These are phyloP conservation scores for Penicillium corylophilum DNA, from an alignment of 2,329 filamentous ascomycete genomes.

Conservation along the genomic window DNA sequence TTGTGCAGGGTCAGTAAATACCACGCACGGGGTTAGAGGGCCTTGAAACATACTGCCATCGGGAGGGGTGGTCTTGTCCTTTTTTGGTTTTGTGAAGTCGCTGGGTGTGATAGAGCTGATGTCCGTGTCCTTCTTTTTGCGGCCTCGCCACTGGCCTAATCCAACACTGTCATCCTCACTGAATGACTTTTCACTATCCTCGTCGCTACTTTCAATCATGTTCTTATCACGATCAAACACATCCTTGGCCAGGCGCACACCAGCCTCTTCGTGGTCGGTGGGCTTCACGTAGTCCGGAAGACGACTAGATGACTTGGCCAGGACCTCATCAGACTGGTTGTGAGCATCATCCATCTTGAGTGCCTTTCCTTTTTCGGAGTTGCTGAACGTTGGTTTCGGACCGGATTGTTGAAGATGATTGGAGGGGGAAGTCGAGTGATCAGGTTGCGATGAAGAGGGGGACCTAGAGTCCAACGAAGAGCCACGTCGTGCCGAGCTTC, in stretches of 20 bases:
- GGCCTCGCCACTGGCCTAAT: constrained; percentile 25
- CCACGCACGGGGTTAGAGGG: not conserved
- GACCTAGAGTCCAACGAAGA: constrained; percentile 39
- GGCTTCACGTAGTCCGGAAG: constrained; percentile 65
- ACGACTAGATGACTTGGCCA: constrained; percentile 63
- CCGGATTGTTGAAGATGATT: constrained; percentile 36
- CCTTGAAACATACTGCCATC: constrained; percentile 63
- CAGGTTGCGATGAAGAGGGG: constrained; percentile 22
- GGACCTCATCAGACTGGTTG: constrained; percentile 67
- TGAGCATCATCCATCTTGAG: constrained; percentile 71
- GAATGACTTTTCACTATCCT: constrained; percentile 52
- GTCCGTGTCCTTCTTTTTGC: constrained; percentile 30
- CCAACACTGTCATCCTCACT: constrained; percentile 62
- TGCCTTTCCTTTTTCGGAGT: constrained; percentile 55
- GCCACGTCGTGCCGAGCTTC: constrained; percentile 42
- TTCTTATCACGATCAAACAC: constrained; percentile 66
- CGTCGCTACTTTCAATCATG: constrained; percentile 67
- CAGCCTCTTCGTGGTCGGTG: constrained; percentile 21
- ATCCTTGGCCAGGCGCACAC: constrained; percentile 65
- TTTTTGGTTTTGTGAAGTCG: constrained; percentile 31
- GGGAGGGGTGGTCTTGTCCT: constrained; percentile 63
- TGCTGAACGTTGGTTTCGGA: not conserved
- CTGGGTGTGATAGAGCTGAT: constrained; percentile 29
- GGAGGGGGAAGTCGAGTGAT: constrained; percentile 37
- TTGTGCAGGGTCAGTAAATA: constrained; percentile 2